Conservation (phyloP, 345 rosid species). For the Gossypium raimondii region DNA sequence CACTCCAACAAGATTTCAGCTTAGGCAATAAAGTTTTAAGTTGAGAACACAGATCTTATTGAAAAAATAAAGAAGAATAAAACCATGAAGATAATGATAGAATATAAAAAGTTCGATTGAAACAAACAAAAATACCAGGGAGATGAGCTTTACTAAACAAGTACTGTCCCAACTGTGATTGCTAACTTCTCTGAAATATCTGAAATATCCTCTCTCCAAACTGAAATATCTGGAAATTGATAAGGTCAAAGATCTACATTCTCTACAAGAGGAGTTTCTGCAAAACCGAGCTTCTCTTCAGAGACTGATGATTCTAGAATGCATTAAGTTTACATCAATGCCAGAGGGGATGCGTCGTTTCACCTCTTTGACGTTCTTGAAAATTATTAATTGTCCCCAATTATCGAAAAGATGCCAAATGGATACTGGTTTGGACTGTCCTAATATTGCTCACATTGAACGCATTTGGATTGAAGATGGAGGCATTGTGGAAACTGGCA, state of each 20-base stretch:
- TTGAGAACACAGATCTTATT: background rate
- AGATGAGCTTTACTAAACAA: slow-evolving; percentile 38
- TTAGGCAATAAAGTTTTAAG: background rate
- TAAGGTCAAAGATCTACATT: background rate
- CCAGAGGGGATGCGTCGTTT: background rate
- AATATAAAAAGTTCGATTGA: background rate
- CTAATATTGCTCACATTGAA: background rate
- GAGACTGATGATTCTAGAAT: background rate
- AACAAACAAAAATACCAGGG: slow-evolving; percentile 7
- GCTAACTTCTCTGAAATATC: slow-evolving; percentile 11
- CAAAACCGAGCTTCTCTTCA: background rate
- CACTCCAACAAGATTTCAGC: slow-evolving; percentile 6
- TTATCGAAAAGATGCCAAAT: background rate
- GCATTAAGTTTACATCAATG: background rate
- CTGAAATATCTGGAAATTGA: too few species aligned
- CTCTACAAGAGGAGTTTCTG: background rate
- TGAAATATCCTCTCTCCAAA: too few species aligned
- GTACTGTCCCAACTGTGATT: slow-evolving; percentile 36
- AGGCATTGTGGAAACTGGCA: background rate
- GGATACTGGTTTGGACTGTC: background rate
- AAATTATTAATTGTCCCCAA: background rate
- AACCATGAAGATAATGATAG: background rate
- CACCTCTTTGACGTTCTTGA: background rate
- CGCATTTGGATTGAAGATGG: background rate
- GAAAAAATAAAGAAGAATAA: background rate